Evolutionary conservation across 805 yeast species (phyloP), one percentile per base, ranked within the genome.

Genomic region (Hermanozyma aechmeae): DNA sequence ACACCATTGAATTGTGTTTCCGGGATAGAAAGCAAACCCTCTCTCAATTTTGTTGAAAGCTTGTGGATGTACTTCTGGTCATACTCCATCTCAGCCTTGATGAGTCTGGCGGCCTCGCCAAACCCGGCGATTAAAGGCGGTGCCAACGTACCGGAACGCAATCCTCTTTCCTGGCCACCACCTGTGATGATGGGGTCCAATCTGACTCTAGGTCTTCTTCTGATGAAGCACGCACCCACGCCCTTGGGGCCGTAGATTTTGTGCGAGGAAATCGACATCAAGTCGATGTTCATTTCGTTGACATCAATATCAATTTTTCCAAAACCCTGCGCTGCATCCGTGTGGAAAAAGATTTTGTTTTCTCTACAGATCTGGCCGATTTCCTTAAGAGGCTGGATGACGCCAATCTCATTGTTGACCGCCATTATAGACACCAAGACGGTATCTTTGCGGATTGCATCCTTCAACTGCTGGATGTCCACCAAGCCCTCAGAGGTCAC

Each of bases 141-240:
- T 4, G 98, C 87, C 51, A 92, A 70, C 16, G 98, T 92, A 37
- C 98, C 98, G 4, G 95, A 82, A 61, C 98, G 73, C 48, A 92
- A 67, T 35, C 98, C 98, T 65, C 98, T 80, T 64, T 92, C 98
- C 64, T 92, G 98, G 30, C 98, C 98, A 61, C 98, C 98, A 42
- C 98, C 98, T 35, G 86, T 80, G 43, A 92, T 82, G 31, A 92
- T 66, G 14, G 98, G 96, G 40, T 87, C 96, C 37, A 92, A 54
- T 71, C 98, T 81, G 28, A 92, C 98, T 61, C 98, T 79, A 38
- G 98, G 98, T 59, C 98, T 79, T 70, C 98, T 82, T 62, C 98
- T 78, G 23, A 92, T 89, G 50, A 71, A 92, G 43, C 87, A 68
- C 7, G 98, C 98, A 48, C 98, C 98, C 35, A 86, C 73, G 38